Percentiles rank a stretch among this genome's conserved stretches.
These are phyloP conservation scores for Calocybe gangraenosa DNA, from an alignment of 768 basidiomycete species.

Conservation along the genomic window DNA sequence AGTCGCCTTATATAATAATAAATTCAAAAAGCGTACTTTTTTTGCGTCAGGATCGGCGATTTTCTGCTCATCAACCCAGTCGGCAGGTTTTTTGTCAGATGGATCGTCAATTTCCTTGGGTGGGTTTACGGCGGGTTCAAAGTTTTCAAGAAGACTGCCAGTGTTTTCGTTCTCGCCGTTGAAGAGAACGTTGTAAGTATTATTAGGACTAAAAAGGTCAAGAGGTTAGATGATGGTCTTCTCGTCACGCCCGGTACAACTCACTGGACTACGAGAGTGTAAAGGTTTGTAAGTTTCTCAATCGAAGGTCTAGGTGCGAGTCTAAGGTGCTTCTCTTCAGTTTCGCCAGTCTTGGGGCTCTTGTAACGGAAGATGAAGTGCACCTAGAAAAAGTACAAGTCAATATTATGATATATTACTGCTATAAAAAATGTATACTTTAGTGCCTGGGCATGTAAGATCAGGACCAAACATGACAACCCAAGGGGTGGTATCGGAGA, in stretches of 20 bases:
- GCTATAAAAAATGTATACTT: constrained; percentile 47
- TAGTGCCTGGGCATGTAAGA: constrained; percentile 86
- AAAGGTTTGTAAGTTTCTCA: constrained; percentile 88
- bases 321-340: constrained; percentile 95
- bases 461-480: constrained; percentile 98
- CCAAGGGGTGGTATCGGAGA: constrained; percentile 91
- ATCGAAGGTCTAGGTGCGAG: constrained; percentile 79
- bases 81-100: constrained; percentile 81
- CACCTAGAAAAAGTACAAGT: constrained; percentile 42
- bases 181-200: constrained; percentile 89
- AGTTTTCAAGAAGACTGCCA: constrained; percentile 90
- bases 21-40: constrained; percentile 48
- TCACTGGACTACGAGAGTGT: constrained; percentile 90
- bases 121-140: constrained; percentile 91
- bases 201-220: constrained; percentile 65
- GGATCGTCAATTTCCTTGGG: constrained; percentile 90
- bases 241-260: constrained; percentile 24
- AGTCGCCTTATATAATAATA: neutral
- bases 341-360: constrained; percentile 88
- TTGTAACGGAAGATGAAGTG: constrained; percentile 99
- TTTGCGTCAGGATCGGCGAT: constrained; percentile 82
- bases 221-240: constrained; percentile 2
- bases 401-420: constrained; percentile 1
- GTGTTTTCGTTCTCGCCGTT: constrained; percentile 79
- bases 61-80: constrained; percentile 89